Conservation (phyloP, 768 basidiomycete species). For the Kwoniella pini region DNA sequence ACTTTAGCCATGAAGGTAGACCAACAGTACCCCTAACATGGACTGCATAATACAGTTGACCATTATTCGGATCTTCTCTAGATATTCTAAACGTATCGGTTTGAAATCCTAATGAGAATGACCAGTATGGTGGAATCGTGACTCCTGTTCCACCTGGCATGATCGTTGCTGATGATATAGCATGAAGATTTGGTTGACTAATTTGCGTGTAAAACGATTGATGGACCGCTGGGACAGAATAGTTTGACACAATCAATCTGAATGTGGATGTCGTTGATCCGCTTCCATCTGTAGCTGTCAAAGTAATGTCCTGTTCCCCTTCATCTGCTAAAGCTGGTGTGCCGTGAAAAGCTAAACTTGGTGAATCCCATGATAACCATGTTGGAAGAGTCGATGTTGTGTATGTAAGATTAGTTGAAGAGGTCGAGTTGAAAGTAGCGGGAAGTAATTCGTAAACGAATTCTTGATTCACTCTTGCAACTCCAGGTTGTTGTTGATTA, state of each 20-base stretch:
- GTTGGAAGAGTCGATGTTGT: conserved; percentile 64
- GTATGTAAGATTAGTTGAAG: conserved; percentile 58
- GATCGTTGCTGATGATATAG: conserved; percentile 43
- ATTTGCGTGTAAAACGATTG: conserved; percentile 64
- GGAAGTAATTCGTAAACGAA: conserved; percentile 73
- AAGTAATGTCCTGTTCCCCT: conserved; percentile 64
- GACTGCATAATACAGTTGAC: conserved; percentile 62
- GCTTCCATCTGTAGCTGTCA: conserved; percentile 61
- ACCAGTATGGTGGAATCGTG: conserved; percentile 80
- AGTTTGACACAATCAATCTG: conserved; percentile 49
- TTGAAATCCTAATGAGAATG: conserved; percentile 84
- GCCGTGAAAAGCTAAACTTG: conserved; percentile 66
- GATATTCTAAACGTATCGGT: conserved; percentile 64
- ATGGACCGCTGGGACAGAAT: conserved; percentile 67
- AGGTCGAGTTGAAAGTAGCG: conserved; percentile 62
- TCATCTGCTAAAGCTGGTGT: conserved; percentile 66
- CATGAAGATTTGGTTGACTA: conserved; percentile 65
- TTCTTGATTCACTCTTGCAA: conserved; percentile 67
- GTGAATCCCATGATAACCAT: conserved; percentile 76
- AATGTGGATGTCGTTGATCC: conserved; percentile 54
- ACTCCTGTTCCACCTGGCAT: conserved; percentile 57
- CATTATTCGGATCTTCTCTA: conserved; percentile 56
- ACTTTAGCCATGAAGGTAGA: conserved; percentile 75
- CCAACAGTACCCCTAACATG: conserved; percentile 67
- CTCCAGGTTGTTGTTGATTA: conserved; percentile 70